These are phyloP conservation scores for Viola pubescens DNA, from an alignment of 441 rosid genomes.

Conservation along the genomic window DNA sequence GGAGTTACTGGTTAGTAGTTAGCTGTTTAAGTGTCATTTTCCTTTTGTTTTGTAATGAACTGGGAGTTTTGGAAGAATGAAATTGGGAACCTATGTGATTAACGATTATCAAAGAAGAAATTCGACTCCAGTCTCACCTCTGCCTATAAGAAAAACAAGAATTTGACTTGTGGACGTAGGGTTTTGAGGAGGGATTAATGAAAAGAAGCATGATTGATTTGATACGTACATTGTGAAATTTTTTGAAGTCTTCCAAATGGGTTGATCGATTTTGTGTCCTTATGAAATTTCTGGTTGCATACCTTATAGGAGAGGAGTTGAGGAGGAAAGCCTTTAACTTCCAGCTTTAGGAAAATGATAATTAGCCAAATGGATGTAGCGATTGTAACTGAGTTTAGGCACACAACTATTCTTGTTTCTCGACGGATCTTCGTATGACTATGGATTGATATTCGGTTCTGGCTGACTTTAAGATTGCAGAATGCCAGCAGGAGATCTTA, in stretches of 20 bases:
- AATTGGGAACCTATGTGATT: background rate
- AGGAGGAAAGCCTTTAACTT: too few species aligned
- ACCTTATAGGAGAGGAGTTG: too few species aligned
- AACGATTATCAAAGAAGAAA: background rate
- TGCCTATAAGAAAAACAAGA: too few species aligned
- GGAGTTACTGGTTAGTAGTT: too few species aligned
- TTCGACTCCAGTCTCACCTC: background rate
- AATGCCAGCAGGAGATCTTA: slow-evolving; percentile 64
- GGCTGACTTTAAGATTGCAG: slow-evolving; percentile 52
- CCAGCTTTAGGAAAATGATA: too few species aligned
- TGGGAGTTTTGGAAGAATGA: background rate
- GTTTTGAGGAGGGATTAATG: background rate
- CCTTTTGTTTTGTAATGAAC: background rate
- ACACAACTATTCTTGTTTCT: background rate
- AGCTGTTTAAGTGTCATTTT: background rate
- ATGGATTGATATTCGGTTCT: slow-evolving; percentile 6
- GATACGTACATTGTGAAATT: background rate
- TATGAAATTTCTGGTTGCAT: too few species aligned
- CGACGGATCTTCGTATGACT: background rate
- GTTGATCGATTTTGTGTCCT: too few species aligned
- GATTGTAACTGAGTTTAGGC: background rate
- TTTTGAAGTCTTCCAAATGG: too few species aligned
- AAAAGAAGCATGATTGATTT: background rate
- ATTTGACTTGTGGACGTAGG: background rate
- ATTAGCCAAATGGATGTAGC: too few species aligned